phyloP scores from a whole-genome alignment of 1,139 yeast genomes.

The Pichia sp. region DNA sequence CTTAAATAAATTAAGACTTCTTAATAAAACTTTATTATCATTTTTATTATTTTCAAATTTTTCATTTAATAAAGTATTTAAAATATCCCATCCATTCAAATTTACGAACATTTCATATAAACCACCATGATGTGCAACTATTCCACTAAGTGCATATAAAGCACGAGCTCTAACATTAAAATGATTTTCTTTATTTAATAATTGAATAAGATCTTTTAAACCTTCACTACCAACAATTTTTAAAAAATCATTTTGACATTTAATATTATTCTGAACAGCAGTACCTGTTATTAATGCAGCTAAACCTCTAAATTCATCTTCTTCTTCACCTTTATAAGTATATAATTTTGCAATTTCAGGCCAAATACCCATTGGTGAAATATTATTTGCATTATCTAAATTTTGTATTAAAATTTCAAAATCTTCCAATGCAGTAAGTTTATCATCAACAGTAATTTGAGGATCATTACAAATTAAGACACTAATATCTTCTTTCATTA shows the following conservation, averaged over 20 bases:
- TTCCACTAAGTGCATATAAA: conserved; percentile 69
- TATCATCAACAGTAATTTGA: conserved; percentile 54
- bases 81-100: conserved; percentile 56
- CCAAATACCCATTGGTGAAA: conserved; percentile 82
- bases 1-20: conserved; percentile 52
- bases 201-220: conserved; percentile 8
- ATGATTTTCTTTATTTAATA: conserved; percentile 10
- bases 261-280: conserved; percentile 85
- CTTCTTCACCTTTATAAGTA: conserved; percentile 44
- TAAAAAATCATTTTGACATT: conserved; percentile 59
- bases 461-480: conserved; percentile 49
- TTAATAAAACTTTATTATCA: conserved; percentile 40
- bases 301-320: conserved; percentile 48
- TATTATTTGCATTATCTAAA: conserved; percentile 89
- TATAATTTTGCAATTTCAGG: conserved; percentile 33
- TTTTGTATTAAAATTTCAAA: conserved; percentile 93
- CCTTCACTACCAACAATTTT: conserved; percentile 34
- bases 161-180: conserved; percentile 48
- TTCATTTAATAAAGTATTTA: conserved; percentile 17
- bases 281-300: conserved; percentile 77
- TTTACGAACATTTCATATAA: conserved; percentile 52
- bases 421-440: conserved; percentile 68
- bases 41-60: conserved; percentile 32
- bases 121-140: conserved; percentile 61
- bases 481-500: conserved; percentile 69